Base-by-base conservation (phyloP, 306 rosid species). In the Elaeagnus macrophylla region DNA sequence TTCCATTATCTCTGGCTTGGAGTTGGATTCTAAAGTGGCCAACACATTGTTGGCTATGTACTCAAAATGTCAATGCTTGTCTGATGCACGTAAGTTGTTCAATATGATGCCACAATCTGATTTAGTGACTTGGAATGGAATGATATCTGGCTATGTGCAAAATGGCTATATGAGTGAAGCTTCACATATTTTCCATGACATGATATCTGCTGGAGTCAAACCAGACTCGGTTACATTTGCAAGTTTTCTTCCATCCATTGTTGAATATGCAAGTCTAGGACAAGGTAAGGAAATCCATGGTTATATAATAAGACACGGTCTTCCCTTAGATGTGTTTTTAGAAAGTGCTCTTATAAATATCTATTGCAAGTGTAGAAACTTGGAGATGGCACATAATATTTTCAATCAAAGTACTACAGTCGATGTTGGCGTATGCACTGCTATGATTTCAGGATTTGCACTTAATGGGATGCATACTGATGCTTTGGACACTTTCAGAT, bases 371-470 rank as follows among this genome's bases (percentile, higher is more conserved):
- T 70, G 75, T 44, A 72, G 85, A 64, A 70, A 78, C 48, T 79
- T 84, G 47, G 74, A 73, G 61, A 69, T 50, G 72, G 88, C 88
- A 37, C 18, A 9, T 39, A 81, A 80, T 56, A 57, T 74, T 64
- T 81, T 81, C 70, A 63, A 67, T 37, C 72, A 68, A 75, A 72
- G 73, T 48, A 42, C 40, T 6, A 72, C 50, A 8, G 75, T 73
- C 63, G 95, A 87, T 72, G 57, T 77, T 47, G 93, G 75, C 9
- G 60, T 87, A 46, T 87, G 83, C 83, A 81, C 94, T 0, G 62
- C 89, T 51, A 72, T 83, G 86, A 75, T 87, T 64, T 87, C 95
- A 17, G 95, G 95, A 35, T 67, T 72, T 67, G 84, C 64, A 12
- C 84, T 81, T 55, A 66, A 83, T 50, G 77, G 86, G 57, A 67